These are phyloP conservation scores for Phytophthora quininea DNA, from an alignment of 352 stramenopile genomes.

Conservation along the genomic window DNA sequence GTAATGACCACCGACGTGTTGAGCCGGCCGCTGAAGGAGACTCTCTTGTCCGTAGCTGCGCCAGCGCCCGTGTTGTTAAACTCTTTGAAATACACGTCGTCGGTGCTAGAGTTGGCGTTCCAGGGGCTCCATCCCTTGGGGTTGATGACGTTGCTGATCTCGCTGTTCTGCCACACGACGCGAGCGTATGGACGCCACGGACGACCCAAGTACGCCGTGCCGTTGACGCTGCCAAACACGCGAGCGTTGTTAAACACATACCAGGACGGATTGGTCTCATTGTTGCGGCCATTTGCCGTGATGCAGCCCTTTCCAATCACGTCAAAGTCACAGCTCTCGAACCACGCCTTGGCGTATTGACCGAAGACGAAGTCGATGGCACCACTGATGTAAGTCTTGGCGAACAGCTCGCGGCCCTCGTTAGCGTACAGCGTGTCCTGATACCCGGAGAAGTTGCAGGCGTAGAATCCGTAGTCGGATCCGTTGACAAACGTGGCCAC, in stretches of 20 bases:
- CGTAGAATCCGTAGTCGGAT: slow-evolving; percentile 23
- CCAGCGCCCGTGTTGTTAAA: slow-evolving; percentile 23
- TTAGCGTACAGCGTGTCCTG: slow-evolving; percentile 27
- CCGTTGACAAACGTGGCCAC: slow-evolving; percentile 20
- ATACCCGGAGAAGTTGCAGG: slow-evolving; percentile 24
- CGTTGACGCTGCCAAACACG: slow-evolving; percentile 15
- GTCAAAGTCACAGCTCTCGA: slow-evolving; percentile 27
- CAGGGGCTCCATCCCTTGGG: slow-evolving; percentile 17
- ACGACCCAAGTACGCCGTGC: slow-evolving; percentile 19
- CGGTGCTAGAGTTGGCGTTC: slow-evolving; percentile 22
- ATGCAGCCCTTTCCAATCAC: slow-evolving; percentile 20
- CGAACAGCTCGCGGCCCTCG: slow-evolving; percentile 16
- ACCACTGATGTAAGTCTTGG: slow-evolving; percentile 24
- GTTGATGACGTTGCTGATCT: slow-evolving; percentile 24
- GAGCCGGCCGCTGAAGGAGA: slow-evolving; percentile 19
- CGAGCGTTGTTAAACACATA: slow-evolving; percentile 28
- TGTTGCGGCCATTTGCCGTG: slow-evolving; percentile 20
- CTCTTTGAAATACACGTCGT: slow-evolving; percentile 27
- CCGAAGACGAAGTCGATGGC: slow-evolving; percentile 27
- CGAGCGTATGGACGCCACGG: slow-evolving; percentile 24
- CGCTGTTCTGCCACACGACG: slow-evolving; percentile 25
- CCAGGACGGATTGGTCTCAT: slow-evolving; percentile 23
- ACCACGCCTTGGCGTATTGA: slow-evolving; percentile 23
- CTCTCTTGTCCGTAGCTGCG: slow-evolving; percentile 14
- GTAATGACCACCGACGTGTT: slow-evolving; percentile 18